Evolutionary conservation across 768 basidiomycete species (phyloP).

Genomic region (Coprinellus micaceus): DNA sequence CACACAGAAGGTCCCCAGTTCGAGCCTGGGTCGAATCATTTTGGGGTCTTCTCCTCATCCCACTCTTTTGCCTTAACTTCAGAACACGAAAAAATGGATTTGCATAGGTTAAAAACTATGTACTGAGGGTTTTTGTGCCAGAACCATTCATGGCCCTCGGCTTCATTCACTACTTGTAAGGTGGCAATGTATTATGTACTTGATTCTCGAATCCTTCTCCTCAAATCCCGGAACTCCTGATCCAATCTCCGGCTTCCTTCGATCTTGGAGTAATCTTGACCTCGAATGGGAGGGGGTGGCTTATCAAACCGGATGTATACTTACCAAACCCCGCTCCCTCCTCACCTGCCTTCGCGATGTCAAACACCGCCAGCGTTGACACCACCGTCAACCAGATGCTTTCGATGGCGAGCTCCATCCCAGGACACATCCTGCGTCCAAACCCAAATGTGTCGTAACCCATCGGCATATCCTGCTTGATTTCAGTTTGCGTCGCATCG

Average conservation of each 20-base stretch:
- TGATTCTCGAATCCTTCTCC: too few species aligned
- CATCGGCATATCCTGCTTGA: slow-evolving; percentile 6
- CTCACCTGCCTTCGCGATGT: slow-evolving; percentile 13
- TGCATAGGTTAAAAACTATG: too few species aligned
- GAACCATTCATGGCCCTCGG: too few species aligned
- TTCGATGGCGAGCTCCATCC: slow-evolving; percentile 24
- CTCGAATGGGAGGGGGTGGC: slow-evolving; percentile 2
- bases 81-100: too few species aligned
- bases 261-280: not conserved
- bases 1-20: slow-evolving; percentile 27
- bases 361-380: slow-evolving; percentile 29
- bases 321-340: not conserved
- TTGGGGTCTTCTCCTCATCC: too few species aligned
- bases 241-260: too few species aligned
- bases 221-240: too few species aligned
- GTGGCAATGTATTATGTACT: too few species aligned
- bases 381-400: slow-evolving; percentile 26
- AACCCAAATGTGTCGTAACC: slow-evolving; percentile 1
- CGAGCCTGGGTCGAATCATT: slow-evolving; percentile 6
- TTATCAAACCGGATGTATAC: slow-evolving; percentile 6
- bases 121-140: too few species aligned
- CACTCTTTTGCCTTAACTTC: too few species aligned
- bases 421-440: slow-evolving; percentile 27
- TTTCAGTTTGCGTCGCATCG: not conserved
- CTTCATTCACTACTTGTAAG: too few species aligned